Base-by-base conservation (phyloP, 176 grass and related monocot genomes). In the Oryza rufipogon region DNA sequence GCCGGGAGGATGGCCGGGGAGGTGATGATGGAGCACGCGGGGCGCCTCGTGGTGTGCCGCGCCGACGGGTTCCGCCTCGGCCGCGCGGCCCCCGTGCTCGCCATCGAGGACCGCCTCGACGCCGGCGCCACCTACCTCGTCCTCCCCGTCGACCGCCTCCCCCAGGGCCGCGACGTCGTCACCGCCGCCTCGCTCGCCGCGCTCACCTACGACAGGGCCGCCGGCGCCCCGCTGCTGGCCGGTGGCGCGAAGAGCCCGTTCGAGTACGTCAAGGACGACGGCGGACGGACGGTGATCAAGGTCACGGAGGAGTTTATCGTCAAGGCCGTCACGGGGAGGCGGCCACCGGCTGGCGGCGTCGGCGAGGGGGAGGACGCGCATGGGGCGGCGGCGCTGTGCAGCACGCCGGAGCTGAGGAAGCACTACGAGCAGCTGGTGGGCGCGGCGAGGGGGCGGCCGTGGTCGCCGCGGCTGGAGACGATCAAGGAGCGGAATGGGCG, bases 371-470 rank as follows among this genome's bases (percentile, higher is more conserved):
- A 5, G 9, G 61, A 4, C 3, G 44, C 75, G 10, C 32, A 39
- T 14, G 84, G 42, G 6, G 49, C 38, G 6, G 49, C 38, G 6
- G 61, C 38, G 72, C 76, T 97, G 5, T 97, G 95, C 61, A 97
- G 92, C 81, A 94, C 95, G 80, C 92, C 95, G 19, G 95, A 97
- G 84, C 67, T 97, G 70, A 87, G 84, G 92, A 97, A 94, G 88
- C 92, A 94, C 45, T 94, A 94, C 78, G 92, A 89, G 8, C 92
- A 86, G 84, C 85, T 97, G 39, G 92, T 97, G 16, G 90, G 95
- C 28, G 32, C 88, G 4, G 2, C 81, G 39, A 91, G 75, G 77
- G 88, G 86, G 1, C 75, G 90, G 36, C 51, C 90, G 7, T 97
- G 95, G 95, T 94, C 95, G 5, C 95, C 95, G 60, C 17, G 81